Conservation (phyloP, 2,329 filamentous ascomycete species). For the Fusarium mangiferae region DNA sequence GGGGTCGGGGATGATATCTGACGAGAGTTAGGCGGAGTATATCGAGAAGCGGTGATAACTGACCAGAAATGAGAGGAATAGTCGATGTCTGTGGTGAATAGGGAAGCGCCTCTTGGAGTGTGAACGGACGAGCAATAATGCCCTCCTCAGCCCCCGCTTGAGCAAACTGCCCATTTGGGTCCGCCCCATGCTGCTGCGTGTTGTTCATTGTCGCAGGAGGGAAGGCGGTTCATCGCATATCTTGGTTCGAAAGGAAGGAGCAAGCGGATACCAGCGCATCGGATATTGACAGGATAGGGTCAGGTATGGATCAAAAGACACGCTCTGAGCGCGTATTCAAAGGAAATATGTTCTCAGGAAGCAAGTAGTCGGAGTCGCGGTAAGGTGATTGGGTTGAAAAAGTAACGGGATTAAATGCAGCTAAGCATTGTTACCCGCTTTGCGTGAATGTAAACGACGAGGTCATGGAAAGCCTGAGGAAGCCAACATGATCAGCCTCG, state of each 20-base stretch:
- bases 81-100: slow-evolving; percentile 85
- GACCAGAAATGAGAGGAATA: slow-evolving; percentile 80
- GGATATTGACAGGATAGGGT: slow-evolving; percentile 21
- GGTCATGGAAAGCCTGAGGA: slow-evolving; percentile 34
- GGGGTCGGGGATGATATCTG: slow-evolving; percentile 75
- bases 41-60: slow-evolving; percentile 33
- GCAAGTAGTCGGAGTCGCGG: not conserved
- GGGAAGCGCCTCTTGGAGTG: slow-evolving; percentile 80
- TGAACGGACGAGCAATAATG: slow-evolving; percentile 60
- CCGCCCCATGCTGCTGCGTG: slow-evolving; percentile 47
- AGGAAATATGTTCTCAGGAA: not conserved
- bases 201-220: slow-evolving; percentile 46
- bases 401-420: slow-evolving; percentile 24
- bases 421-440: slow-evolving; percentile 39
- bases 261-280: slow-evolving; percentile 44
- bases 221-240: slow-evolving; percentile 47
- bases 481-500: slow-evolving; percentile 41
- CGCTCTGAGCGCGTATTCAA: slow-evolving; percentile 7
- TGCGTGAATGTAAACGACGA: slow-evolving; percentile 25
- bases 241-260: slow-evolving; percentile 45
- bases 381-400: not conserved
- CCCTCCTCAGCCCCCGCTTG: slow-evolving; percentile 39
- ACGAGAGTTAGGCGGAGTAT: slow-evolving; percentile 25
- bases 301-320: slow-evolving; percentile 14
- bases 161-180: slow-evolving; percentile 49